phyloP scores from a whole-genome alignment of 163 green algal genomes.

The Chloromonas sp. region DNA sequence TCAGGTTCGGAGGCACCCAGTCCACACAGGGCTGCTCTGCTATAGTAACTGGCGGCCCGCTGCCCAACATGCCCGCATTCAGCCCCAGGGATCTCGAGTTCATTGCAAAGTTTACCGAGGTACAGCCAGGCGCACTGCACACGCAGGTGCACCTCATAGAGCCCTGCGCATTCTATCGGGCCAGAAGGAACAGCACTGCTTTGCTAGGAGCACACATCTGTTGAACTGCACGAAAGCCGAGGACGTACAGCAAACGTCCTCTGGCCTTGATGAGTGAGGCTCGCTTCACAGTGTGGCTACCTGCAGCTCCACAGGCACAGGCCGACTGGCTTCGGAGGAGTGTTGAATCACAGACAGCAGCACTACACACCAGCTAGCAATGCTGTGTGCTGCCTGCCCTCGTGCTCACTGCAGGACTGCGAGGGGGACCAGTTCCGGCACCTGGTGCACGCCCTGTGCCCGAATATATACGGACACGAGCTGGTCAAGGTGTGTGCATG shows the following conservation, averaged over 20 bases:
- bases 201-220: background rate
- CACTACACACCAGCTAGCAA: background rate
- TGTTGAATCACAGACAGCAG: background rate
- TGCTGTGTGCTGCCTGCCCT: background rate
- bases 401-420: slow-evolving; percentile 39
- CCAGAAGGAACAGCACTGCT: background rate
- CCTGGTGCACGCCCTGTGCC: slow-evolving; percentile 83
- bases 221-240: background rate
- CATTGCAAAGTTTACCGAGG: slow-evolving; percentile 70
- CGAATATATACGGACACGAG: slow-evolving; percentile 86
- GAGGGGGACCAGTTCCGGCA: slow-evolving; percentile 67
- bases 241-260: too few species aligned
- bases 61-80: slow-evolving; percentile 49
- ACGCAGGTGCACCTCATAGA: background rate
- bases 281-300: background rate
- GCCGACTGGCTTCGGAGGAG: background rate
- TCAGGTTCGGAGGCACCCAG: too few species aligned
- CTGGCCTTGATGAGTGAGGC: too few species aligned
- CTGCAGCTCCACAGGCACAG: background rate
- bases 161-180: background rate
- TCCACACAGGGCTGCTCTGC: too few species aligned
- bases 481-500: slow-evolving; percentile 66
- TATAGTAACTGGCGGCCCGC: too few species aligned
- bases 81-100: slow-evolving; percentile 73
- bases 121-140: slow-evolving; percentile 10